A percentile compares a stretch with the other conserved stretches of the same genome.
Evolutionary conservation across 2,329 filamentous ascomycete genomes (phyloP).

Genomic region (Aspergillus oerlinghausenensis): DNA sequence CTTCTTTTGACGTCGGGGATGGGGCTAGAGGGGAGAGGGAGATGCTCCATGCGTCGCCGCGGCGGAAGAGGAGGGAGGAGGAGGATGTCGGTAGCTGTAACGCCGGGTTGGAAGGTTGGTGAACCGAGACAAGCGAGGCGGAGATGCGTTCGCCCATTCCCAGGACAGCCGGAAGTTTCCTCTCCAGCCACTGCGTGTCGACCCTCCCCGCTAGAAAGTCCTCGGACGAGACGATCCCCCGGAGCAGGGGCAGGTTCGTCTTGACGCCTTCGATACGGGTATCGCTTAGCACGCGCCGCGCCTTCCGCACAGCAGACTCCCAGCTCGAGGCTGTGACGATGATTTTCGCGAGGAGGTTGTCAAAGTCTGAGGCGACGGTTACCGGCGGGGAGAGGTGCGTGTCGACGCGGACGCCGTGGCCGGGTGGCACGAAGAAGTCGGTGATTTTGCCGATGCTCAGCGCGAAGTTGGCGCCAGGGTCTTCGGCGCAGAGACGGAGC

Average conservation of each 20-base stretch:
- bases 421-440: conserved; percentile 50
- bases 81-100: conserved; percentile 11
- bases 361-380: conserved; percentile 53
- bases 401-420: conserved; percentile 56
- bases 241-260: conserved; percentile 54
- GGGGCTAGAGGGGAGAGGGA: conserved; percentile 36
- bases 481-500: conserved; percentile 55
- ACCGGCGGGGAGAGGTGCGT: conserved; percentile 46
- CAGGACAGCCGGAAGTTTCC: conserved; percentile 42
- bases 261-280: conserved; percentile 53
- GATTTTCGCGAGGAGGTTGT: conserved; percentile 57
- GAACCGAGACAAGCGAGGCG: conserved; percentile 10
- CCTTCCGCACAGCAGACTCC: conserved; percentile 50
- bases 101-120: conserved; percentile 1
- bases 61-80: conserved; percentile 47
- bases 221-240: conserved; percentile 48
- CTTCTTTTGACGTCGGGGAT: conserved; percentile 3
- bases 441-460: conserved; percentile 58
- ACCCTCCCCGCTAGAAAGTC: conserved; percentile 47
- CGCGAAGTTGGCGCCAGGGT: conserved; percentile 49
- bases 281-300: conserved; percentile 52
- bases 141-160: conserved; percentile 27
- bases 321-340: conserved; percentile 53
- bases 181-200: conserved; percentile 57
- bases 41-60: conserved; percentile 57